phyloP scores from a whole-genome alignment of 1,139 yeast species.

The Wickerhamiella pararugosa region DNA sequence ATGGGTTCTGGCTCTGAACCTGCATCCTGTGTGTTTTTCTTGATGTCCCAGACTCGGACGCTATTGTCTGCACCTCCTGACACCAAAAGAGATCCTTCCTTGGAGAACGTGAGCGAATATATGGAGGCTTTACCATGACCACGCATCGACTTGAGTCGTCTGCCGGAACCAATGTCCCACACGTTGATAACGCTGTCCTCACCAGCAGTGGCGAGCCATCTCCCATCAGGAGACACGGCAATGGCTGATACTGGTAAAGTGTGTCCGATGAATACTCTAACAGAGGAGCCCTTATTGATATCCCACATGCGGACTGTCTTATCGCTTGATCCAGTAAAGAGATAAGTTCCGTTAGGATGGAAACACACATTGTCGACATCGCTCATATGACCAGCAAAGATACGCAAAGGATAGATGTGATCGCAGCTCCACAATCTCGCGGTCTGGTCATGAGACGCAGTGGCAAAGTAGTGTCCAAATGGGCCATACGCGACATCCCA shows the following conservation, averaged over 20 bases:
- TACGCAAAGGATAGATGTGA: conserved; percentile 88
- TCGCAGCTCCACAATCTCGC: conserved; percentile 97
- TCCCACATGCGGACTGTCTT: conserved; percentile 99
- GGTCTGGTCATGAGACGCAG: conserved; percentile 95
- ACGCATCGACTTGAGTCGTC: conserved; percentile 58
- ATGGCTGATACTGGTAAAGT: conserved; percentile 73
- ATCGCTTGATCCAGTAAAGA: conserved; percentile 90
- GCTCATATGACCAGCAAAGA: conserved; percentile 92
- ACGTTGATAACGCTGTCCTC: conserved; percentile 81
- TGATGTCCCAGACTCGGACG: conserved; percentile 92
- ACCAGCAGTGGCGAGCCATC: conserved; percentile 93
- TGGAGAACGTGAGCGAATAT: conserved; percentile 70
- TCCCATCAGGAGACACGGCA: conserved; percentile 91
- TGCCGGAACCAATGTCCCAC: conserved; percentile 92
- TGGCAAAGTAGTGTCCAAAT: conserved; percentile 90
- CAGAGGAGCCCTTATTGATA: conserved; percentile 73
- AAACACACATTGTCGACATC: conserved; percentile 93
- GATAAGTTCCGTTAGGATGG: conserved; percentile 92
- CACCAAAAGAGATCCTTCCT: conserved; percentile 77
- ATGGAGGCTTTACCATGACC: conserved; percentile 88
- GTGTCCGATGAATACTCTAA: conserved; percentile 89
- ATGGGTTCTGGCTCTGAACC: conserved; percentile 74
- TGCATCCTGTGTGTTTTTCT: conserved; percentile 65
- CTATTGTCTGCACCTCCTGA: conserved; percentile 91
- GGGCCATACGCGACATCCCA: conserved; percentile 98